Conservation (phyloP, 1,284 basidiomycete species). For the Moesziomyces parantarcticus region DNA sequence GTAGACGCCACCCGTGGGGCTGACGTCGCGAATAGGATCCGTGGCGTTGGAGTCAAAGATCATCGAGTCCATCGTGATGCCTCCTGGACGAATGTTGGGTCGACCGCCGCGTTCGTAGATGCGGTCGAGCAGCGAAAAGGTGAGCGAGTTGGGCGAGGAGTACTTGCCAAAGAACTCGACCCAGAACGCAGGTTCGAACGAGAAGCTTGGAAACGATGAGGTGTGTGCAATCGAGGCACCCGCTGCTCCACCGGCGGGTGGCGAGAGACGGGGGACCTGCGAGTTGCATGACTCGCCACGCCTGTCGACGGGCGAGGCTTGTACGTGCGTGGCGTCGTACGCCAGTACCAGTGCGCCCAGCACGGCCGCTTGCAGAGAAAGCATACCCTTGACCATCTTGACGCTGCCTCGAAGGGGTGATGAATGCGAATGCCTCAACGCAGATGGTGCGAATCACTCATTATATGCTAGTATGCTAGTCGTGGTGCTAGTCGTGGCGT, state of each 20-base stretch:
- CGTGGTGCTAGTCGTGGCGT: no score
- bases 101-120: constrained; percentile 13
- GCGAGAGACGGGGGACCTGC: constrained; percentile 1
- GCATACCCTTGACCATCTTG: not conserved
- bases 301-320: not conserved
- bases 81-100: constrained; percentile 9
- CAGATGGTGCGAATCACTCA: not conserved
- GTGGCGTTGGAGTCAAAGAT: constrained; percentile 5
- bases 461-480: not conserved
- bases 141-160: constrained; percentile 6
- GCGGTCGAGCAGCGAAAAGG: constrained; percentile 8
- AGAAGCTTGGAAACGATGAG: constrained; percentile 4
- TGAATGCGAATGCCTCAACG: not conserved
- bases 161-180: constrained; percentile 13
- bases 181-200: constrained; percentile 14
- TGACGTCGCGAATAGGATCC: constrained; percentile 3
- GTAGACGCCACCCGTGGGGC: constrained; percentile 3
- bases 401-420: not conserved
- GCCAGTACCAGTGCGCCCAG: not conserved
- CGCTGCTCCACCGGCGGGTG: not conserved
- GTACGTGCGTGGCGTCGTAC: no score
- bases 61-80: constrained; percentile 13
- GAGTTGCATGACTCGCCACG: not conserved
- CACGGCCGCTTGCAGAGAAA: not conserved
- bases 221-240: constrained; percentile 7